Evolutionary conservation across 306 rosid genomes (phyloP).

Genomic region (Quercus suber): DNA sequence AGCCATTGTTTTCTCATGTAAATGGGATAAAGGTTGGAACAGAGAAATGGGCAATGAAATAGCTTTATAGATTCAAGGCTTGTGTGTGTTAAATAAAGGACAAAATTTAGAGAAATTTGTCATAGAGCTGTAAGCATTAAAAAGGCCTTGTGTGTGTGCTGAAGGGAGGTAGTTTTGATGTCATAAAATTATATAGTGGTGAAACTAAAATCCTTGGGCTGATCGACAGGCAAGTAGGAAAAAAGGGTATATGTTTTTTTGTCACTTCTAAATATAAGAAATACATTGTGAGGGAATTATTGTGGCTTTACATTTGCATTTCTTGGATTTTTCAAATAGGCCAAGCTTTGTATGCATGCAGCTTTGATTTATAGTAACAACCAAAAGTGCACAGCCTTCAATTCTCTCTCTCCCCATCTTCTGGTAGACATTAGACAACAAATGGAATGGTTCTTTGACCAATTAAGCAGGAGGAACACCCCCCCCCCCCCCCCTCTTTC

Average conservation of each 20-base stretch:
- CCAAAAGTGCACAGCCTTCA: not conserved
- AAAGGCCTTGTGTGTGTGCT: constrained; percentile 2
- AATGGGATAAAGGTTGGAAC: constrained; percentile 28
- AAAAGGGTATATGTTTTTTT: constrained; percentile 2
- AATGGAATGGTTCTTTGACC: not conserved
- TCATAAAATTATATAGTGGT: not conserved
- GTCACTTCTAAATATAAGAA: not conserved
- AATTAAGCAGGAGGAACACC: not conserved
- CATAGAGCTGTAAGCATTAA: constrained; percentile 20
- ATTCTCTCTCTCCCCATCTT: not conserved
- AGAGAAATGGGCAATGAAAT: constrained; percentile 1
- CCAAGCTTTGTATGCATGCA: not conserved
- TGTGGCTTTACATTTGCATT: no score
- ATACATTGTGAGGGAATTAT: not conserved
- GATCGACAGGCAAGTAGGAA: constrained; percentile 26
- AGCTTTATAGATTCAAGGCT: constrained; percentile 20
- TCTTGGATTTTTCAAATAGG: not conserved
- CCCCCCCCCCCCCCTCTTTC: rapidly evolving
- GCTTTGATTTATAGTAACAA: not conserved
- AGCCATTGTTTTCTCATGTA: constrained; percentile 22
- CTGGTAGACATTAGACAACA: not conserved
- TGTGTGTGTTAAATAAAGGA: constrained; percentile 19
- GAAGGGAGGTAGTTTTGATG: not conserved
- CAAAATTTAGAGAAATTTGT: constrained; percentile 11
- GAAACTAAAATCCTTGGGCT: constrained; percentile 20